Evolutionary conservation across 2,329 filamentous ascomycete species (phyloP).

Genomic region (Alternaria novae-zelandiae): DNA sequence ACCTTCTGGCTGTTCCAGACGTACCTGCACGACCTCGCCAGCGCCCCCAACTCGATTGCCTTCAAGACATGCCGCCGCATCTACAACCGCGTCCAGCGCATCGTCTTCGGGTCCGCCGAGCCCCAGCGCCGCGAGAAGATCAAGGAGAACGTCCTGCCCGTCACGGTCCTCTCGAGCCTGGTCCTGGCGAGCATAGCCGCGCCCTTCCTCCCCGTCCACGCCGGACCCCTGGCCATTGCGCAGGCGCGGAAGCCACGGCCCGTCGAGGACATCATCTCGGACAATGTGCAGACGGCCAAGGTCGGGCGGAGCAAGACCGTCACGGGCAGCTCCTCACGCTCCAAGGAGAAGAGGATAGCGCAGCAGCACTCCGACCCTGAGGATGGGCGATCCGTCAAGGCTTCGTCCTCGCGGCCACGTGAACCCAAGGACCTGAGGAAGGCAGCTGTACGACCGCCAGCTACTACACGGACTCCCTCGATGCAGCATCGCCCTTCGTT

Average conservation of each 20-base stretch:
- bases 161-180: slow-evolving; percentile 81
- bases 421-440: slow-evolving; percentile 38
- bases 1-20: slow-evolving; percentile 92
- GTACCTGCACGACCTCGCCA: slow-evolving; percentile 80
- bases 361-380: slow-evolving; percentile 48
- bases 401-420: slow-evolving; percentile 44
- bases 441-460: slow-evolving; percentile 33
- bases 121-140: slow-evolving; percentile 74
- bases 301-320: slow-evolving; percentile 74
- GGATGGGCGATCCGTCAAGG: slow-evolving; percentile 43
- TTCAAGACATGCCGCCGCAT: slow-evolving; percentile 84
- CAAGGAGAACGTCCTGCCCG: slow-evolving; percentile 79
- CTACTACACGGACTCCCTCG: slow-evolving; percentile 30
- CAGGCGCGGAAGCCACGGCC: slow-evolving; percentile 79
- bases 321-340: slow-evolving; percentile 52
- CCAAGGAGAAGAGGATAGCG: slow-evolving; percentile 51
- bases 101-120: slow-evolving; percentile 81
- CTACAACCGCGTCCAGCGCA: slow-evolving; percentile 88
- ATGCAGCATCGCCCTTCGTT: slow-evolving; percentile 54
- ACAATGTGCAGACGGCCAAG: slow-evolving; percentile 63
- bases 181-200: slow-evolving; percentile 78
- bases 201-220: slow-evolving; percentile 77
- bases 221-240: slow-evolving; percentile 79
- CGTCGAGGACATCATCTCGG: slow-evolving; percentile 66
- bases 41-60: slow-evolving; percentile 74